Conservation (phyloP, 306 rosid species). For the Nissolia schottii region DNA sequence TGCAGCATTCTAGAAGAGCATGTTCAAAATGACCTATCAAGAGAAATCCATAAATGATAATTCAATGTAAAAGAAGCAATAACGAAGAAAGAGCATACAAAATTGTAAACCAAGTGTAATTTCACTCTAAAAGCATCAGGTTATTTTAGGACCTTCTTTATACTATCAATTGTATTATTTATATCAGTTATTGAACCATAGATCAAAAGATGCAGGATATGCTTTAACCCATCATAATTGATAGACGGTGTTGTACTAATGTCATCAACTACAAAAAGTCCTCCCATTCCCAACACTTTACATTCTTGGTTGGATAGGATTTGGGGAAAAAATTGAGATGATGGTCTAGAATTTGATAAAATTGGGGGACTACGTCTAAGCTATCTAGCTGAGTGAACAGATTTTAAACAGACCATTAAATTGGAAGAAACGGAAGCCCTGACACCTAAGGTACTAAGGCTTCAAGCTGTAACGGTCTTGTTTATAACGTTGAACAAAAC, state of each 20-base stretch:
- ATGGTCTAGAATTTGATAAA: neutral
- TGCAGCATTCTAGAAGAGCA: slow-evolving; percentile 11
- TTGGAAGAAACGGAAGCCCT: neutral
- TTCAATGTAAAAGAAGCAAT: neutral
- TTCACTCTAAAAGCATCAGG: neutral
- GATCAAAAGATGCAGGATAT: neutral
- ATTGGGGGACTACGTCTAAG: neutral
- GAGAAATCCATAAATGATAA: neutral
- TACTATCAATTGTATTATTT: too few relatives aligned
- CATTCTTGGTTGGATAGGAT: neutral
- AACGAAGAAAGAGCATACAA: neutral
- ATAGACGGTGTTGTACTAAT: neutral
- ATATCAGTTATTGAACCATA: neutral
- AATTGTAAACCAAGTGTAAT: too few relatives aligned
- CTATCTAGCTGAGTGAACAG: neutral
- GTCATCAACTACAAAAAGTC: too few relatives aligned
- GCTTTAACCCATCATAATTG: neutral
- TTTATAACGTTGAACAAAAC: too few relatives aligned
- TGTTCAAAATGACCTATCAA: neutral
- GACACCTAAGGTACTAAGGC: neutral
- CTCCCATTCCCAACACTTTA: neutral
- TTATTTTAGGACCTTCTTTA: neutral
- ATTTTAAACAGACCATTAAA: neutral
- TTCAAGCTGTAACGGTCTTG: too few relatives aligned
- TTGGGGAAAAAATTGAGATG: neutral